Conservation (phyloP, 306 rosid species). For the Pterocarpus santalinus region DNA sequence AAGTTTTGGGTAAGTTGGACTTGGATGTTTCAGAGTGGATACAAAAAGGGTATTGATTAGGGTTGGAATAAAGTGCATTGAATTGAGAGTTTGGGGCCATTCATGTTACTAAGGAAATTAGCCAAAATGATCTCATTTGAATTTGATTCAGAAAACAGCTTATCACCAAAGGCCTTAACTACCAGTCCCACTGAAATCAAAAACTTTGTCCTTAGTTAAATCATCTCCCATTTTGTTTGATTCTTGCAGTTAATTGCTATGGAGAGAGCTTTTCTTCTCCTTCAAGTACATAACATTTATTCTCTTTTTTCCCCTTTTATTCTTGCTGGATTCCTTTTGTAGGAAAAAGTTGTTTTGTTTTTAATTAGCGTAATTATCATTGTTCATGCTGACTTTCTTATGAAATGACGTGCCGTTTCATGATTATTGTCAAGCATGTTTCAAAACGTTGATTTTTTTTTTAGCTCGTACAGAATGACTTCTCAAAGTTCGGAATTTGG, state of each 20-base stretch:
- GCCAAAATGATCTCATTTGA: constrained; percentile 3
- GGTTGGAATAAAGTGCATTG: background rate
- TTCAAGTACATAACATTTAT: background rate
- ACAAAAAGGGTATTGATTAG: background rate
- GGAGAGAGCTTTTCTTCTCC: no score
- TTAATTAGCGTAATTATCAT: background rate
- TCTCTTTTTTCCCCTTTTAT: background rate
- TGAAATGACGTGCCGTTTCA: constrained; percentile 21
- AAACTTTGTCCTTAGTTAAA: no score
- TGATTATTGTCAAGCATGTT: background rate
- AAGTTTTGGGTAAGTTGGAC: background rate
- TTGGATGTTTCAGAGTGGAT: constrained; percentile 1
- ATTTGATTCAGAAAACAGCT: background rate
- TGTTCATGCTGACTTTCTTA: constrained; percentile 5
- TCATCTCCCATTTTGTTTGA: no score
- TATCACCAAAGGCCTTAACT: no score
- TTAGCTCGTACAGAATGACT: no score
- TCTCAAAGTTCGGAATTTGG: no score
- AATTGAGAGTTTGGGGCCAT: constrained; percentile 12
- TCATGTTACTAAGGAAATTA: background rate
- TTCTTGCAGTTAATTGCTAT: no score
- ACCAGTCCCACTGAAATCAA: no score
- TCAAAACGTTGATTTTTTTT: background rate
- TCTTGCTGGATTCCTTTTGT: background rate
- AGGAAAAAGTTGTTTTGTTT: background rate